These are phyloP conservation scores for Pseudogymnoascus sp. DNA, from an alignment of 2,329 filamentous ascomycete species.

Conservation along the genomic window DNA sequence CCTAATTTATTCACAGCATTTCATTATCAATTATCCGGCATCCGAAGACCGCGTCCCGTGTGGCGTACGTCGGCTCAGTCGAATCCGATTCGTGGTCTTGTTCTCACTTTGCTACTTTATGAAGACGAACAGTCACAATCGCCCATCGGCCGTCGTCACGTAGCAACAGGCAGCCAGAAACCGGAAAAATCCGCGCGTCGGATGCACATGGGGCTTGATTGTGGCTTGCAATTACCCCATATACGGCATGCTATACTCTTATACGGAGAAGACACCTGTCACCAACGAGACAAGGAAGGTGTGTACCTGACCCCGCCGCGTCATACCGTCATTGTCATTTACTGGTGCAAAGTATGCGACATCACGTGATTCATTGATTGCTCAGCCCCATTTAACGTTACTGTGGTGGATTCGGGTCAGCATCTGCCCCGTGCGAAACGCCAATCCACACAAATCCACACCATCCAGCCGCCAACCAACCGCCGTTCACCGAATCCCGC, in stretches of 20 bases:
- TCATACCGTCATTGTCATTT: not conserved
- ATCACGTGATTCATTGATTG: not conserved
- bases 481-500: not conserved
- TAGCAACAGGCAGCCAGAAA: not conserved
- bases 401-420: not conserved
- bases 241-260: not conserved
- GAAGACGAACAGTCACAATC: not conserved
- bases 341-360: not conserved
- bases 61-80: not conserved
- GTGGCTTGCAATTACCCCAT: not conserved
- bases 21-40: not conserved
- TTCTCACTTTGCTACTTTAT: not conserved
- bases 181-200: not conserved
- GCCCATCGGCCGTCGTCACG: not conserved
- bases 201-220: not conserved
- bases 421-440: not conserved
- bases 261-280: not conserved
- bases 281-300: not conserved
- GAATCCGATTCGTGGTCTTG: not conserved
- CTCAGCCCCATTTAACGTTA: not conserved
- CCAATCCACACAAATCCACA: not conserved
- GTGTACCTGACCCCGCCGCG: not conserved
- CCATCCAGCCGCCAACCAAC: not conserved
- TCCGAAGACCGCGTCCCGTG: not conserved
- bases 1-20: not conserved